These are phyloP conservation scores for Yarrowia keelungensis DNA, from an alignment of 805 yeast species.

Conservation along the genomic window DNA sequence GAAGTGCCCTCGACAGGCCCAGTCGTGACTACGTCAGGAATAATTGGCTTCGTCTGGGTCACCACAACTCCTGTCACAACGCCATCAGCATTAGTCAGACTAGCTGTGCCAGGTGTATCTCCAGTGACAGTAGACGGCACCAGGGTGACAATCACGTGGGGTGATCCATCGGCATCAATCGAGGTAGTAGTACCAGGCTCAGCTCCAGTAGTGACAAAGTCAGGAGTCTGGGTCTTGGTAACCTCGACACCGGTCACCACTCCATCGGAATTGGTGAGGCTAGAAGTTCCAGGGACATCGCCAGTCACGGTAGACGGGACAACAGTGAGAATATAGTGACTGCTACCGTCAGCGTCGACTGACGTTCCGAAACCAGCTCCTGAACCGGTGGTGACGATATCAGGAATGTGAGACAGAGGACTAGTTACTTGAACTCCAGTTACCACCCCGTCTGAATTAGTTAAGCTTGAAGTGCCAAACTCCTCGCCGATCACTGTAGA, in stretches of 20 bases:
- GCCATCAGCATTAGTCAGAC: neutral
- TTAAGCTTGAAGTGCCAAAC: too few relatives aligned
- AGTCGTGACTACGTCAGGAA: neutral
- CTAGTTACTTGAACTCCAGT: too few relatives aligned
- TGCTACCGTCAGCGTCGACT: neutral
- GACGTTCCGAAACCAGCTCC: neutral
- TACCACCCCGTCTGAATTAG: too few relatives aligned
- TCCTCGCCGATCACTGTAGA: neutral
- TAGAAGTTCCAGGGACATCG: neutral
- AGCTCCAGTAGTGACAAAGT: too few relatives aligned
- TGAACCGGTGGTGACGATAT: neutral
- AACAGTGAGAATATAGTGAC: neutral
- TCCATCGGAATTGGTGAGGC: neutral
- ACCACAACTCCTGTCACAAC: neutral
- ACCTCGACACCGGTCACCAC: neutral
- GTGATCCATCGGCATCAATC: neutral
- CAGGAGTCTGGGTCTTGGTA: too few relatives aligned
- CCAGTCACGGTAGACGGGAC: neutral
- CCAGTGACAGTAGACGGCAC: neutral
- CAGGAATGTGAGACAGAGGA: too few relatives aligned
- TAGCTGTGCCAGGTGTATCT: neutral
- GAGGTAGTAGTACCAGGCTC: neutral
- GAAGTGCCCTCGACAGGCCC: neutral
- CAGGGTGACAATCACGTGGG: neutral
- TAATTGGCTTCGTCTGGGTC: neutral